These are phyloP conservation scores for Alternaria longipes DNA, from an alignment of 2,329 filamentous ascomycete genomes.

Conservation along the genomic window DNA sequence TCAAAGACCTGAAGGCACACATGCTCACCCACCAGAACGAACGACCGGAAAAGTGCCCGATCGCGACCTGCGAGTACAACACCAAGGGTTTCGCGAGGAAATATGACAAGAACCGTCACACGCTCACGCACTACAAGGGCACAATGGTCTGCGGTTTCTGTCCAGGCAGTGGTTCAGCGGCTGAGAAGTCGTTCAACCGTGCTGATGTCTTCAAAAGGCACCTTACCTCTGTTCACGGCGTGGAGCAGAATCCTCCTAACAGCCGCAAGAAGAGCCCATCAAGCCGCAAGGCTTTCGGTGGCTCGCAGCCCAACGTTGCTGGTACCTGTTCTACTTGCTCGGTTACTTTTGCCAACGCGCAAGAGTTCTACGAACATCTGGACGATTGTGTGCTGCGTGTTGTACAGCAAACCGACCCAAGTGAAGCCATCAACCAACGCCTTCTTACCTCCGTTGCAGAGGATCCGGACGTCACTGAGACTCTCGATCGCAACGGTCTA, in stretches of 20 bases:
- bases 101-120: constrained; percentile 96
- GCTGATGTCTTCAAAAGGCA: constrained; percentile 97
- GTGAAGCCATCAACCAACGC: constrained; percentile 55
- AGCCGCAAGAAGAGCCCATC: constrained; percentile 76
- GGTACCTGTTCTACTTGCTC: constrained; percentile 94
- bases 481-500: constrained; percentile 51
- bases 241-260: constrained; percentile 92
- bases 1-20: constrained; percentile 93
- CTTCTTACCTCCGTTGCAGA: constrained; percentile 53
- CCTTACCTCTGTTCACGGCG: constrained; percentile 86
- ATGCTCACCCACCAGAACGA: constrained; percentile 94
- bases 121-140: constrained; percentile 93
- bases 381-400: constrained; percentile 74
- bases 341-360: constrained; percentile 81
- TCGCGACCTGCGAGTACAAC: constrained; percentile 90
- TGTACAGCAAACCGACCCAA: constrained; percentile 58
- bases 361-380: constrained; percentile 97
- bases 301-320: constrained; percentile 71
- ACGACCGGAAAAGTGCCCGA: constrained; percentile 92
- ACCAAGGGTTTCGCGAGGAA: constrained; percentile 92
- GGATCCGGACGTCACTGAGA: constrained; percentile 52
- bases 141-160: constrained; percentile 98
- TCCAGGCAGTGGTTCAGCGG: constrained; percentile 84
- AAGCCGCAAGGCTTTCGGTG: constrained; percentile 71
- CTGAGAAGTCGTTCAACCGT: constrained; percentile 94